Evolutionary conservation across 2,329 filamentous ascomycete species (phyloP), one percentile per base, ranked within the genome.

Genomic region (Monosporascus sp.): DNA sequence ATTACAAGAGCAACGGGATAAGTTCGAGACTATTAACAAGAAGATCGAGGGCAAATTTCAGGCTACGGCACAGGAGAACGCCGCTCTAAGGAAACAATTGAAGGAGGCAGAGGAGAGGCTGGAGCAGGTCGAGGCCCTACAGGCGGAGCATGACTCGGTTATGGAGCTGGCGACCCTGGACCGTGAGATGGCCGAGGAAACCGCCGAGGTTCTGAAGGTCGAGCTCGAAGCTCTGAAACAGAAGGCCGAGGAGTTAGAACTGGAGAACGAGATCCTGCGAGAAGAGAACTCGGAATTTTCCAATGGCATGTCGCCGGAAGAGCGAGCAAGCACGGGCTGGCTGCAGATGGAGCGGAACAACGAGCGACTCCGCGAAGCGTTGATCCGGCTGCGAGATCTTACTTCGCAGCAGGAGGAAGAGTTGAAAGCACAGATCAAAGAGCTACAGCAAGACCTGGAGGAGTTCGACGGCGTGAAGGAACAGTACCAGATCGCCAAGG

Each of bases 101-200:
- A 91, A 90, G 63, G 89, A 95, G 61, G 82, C 86, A 0, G 85
- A 94, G 65, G 71, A 78, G 20, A 82, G 81, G 47, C 77, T 91
- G 20, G 84, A 88, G 52, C 76, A 83, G 22, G 75, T 94, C 2
- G 89, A 93, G 60, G 78, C 80, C 31, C 76, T 88, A 51, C 87
- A 94, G 66, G 88, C 89, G 7, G 91, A 97, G 60, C 86, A 95
- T 68, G 94, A 97, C 31, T 82, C 86, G 3, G 83, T 88, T 6
- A 74, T 97, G 64, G 94, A 99, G 71, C 82, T 94, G 70, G 90
- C 91, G 6, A 87, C 89, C 0, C 75, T 99, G 25, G 94, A 99
- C 67, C 84, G 90, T 45, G 93, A 99, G 70, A 96, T 97, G 89
- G 94, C 94, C 0, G 92, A 99, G 69, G 93, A 97, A 70, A 90